phyloP scores from a whole-genome alignment of 306 rosid species.

The Lagenaria siceraria region DNA sequence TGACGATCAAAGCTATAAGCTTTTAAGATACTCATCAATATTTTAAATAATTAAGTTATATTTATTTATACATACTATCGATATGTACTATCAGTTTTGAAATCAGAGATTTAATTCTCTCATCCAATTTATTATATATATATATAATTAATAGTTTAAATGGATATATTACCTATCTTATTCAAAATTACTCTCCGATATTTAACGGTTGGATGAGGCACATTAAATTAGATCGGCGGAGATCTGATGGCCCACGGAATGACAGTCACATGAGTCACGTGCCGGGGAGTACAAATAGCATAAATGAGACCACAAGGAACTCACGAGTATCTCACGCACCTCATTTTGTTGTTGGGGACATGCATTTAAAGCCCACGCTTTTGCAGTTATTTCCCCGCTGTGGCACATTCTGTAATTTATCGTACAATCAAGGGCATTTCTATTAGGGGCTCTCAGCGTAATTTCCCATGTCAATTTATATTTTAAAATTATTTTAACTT shows the following conservation, averaged over 20 bases:
- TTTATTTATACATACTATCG: too few species aligned
- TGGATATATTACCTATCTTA: too few species aligned
- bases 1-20: too few species aligned
- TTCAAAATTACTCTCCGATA: too few species aligned
- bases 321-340: slow-evolving; percentile 45
- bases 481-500: neutral
- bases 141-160: too few species aligned
- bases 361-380: slow-evolving; percentile 15
- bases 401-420: slow-evolving; percentile 8
- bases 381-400: neutral
- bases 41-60: too few species aligned
- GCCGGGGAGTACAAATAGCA: slow-evolving; percentile 9
- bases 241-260: slow-evolving; percentile 20
- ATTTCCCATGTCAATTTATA: neutral
- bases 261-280: slow-evolving; percentile 40
- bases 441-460: neutral
- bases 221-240: neutral
- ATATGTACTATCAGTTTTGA: too few species aligned
- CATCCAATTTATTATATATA: too few species aligned
- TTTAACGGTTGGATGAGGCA: neutral
- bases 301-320: neutral
- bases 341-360: slow-evolving; percentile 5
- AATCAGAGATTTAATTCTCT: too few species aligned
- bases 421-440: neutral
- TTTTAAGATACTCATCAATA: too few species aligned